Conservation (phyloP, 257 asterid species). For the Asclepias syriaca region DNA sequence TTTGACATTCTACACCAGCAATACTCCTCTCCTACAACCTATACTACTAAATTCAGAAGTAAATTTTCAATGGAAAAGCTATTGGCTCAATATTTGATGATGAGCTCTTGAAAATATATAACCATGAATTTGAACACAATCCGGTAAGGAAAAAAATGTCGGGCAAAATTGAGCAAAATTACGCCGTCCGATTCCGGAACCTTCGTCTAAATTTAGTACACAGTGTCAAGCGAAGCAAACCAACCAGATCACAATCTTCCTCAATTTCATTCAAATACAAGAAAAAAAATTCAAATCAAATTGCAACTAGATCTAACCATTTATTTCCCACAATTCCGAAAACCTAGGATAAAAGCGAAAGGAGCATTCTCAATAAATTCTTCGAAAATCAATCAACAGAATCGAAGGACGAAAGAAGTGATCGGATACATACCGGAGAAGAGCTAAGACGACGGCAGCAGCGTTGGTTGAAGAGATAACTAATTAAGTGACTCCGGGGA, state of each 20-base stretch:
- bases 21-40: background rate
- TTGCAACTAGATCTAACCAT: background rate
- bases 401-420: background rate
- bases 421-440: background rate
- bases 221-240: background rate
- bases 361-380: background rate
- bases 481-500: background rate
- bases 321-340: background rate
- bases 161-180: background rate
- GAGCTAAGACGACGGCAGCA: background rate
- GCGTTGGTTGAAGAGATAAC: background rate
- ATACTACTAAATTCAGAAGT: background rate
- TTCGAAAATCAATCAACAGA: background rate
- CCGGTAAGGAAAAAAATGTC: background rate
- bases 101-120: background rate
- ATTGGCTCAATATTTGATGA: background rate
- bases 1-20: background rate
- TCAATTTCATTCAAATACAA: background rate
- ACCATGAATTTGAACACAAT: background rate
- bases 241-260: background rate
- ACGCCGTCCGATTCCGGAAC: background rate
- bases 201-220: background rate
- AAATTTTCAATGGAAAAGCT: background rate
- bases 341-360: background rate
- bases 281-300: background rate